Conservation (phyloP, 2,329 filamentous ascomycete species). For the Neofusicoccum cordaticola region DNA sequence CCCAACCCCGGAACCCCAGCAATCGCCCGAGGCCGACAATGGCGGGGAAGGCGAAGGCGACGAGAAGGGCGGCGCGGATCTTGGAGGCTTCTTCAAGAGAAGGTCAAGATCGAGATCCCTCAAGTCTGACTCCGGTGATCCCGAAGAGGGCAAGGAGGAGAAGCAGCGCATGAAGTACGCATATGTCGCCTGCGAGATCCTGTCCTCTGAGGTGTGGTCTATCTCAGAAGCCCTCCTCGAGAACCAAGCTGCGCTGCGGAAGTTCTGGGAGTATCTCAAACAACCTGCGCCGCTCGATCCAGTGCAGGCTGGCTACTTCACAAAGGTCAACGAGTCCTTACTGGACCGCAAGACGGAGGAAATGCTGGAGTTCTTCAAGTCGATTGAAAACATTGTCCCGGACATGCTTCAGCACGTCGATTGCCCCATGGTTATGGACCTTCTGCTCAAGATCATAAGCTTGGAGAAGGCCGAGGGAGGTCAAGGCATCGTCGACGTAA, state of each 20-base stretch:
- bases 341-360: conserved; percentile 98
- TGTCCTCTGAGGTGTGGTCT: conserved; percentile 95
- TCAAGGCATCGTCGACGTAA: conserved; percentile 87
- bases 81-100: conserved; percentile 45
- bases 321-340: conserved; percentile 96
- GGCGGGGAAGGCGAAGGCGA: conserved; percentile 44
- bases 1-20: conserved; percentile 39
- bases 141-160: conserved; percentile 70
- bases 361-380: conserved; percentile 88
- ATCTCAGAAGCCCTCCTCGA: conserved; percentile 91
- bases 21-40: conserved; percentile 32
- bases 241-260: conserved; percentile 70
- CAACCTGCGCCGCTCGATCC: conserved; percentile 83
- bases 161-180: conserved; percentile 92
- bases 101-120: conserved; percentile 44
- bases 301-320: conserved; percentile 95
- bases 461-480: conserved; percentile 89
- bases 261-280: conserved; percentile 90
- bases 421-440: conserved; percentile 97
- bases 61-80: conserved; percentile 36
- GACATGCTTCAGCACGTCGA: conserved; percentile 92
- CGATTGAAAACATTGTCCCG: conserved; percentile 74
- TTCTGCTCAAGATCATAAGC: conserved; percentile 94
- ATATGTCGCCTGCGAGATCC: conserved; percentile 86
- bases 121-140: conserved; percentile 40